Conservation (phyloP, 805 yeast species). For the Saccharomyces cerevisiae region DNA sequence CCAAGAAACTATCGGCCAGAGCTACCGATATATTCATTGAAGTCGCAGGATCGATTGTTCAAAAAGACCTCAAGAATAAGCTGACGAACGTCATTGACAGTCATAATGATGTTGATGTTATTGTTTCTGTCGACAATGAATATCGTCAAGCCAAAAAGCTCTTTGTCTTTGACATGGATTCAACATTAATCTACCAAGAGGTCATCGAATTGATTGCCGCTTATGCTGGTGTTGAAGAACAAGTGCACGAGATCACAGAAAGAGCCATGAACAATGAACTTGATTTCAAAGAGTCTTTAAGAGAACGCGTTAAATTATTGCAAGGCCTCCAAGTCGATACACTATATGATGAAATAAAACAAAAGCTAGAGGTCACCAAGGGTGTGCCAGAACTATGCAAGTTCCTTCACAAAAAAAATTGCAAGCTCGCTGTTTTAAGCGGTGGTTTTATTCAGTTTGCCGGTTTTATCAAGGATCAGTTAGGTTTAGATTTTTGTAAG, state of each 20-base stretch:
- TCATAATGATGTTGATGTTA: conserved; percentile 15
- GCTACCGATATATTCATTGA: conserved; percentile 12
- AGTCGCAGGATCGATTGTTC: neutral
- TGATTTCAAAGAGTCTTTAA: conserved; percentile 77
- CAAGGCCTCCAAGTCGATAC: conserved; percentile 67
- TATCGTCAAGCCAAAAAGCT: conserved; percentile 36
- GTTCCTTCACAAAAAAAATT: conserved; percentile 53
- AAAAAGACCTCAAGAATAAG: conserved; percentile 3
- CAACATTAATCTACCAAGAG: conserved; percentile 91
- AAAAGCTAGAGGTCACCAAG: conserved; percentile 63
- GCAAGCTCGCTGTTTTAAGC: conserved; percentile 75
- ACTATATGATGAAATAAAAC: conserved; percentile 73
- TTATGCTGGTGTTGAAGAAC: conserved; percentile 79
- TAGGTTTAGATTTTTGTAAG: conserved; percentile 77
- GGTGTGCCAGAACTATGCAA: conserved; percentile 72
- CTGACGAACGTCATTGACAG: conserved; percentile 1
- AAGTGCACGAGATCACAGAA: conserved; percentile 83
- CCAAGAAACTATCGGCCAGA: conserved; percentile 9
- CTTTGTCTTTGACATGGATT: conserved; percentile 95
- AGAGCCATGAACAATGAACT: conserved; percentile 96
- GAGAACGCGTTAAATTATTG: conserved; percentile 66
- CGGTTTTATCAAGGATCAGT: conserved; percentile 51
- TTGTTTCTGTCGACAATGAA: conserved; percentile 16
- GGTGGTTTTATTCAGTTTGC: conserved; percentile 96
- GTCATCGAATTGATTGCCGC: conserved; percentile 94